Percentiles rank a stretch among this genome's conserved stretches.
phyloP scores from a whole-genome alignment of 345 rosid genomes.

The Garcia nutans region DNA sequence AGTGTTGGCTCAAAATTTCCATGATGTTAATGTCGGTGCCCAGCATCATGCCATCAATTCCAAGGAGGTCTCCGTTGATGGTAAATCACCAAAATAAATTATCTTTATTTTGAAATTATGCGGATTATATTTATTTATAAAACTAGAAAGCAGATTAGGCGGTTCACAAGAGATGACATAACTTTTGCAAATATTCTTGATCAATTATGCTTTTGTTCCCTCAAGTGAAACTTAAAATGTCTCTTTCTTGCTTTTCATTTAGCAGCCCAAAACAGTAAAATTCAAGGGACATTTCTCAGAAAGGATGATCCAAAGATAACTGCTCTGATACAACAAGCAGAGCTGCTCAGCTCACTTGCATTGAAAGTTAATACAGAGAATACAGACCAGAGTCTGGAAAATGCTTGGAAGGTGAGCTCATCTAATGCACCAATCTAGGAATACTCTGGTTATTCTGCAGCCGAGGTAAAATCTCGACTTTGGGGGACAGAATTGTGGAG shows the following conservation, averaged over 20 bases:
- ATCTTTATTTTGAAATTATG: background rate
- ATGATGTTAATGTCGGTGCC: slow-evolving; percentile 21
- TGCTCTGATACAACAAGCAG: slow-evolving; percentile 87
- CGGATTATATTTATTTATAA: background rate
- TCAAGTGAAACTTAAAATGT: background rate
- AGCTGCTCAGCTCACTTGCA: slow-evolving; percentile 80
- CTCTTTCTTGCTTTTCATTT: slow-evolving; percentile 19
- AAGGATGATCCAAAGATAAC: slow-evolving; percentile 83
- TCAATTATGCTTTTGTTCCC: slow-evolving; percentile 7
- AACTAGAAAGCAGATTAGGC: slow-evolving; percentile 18
- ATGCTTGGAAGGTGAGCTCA: slow-evolving; percentile 85
- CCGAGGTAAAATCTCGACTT: background rate
- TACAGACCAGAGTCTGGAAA: slow-evolving; percentile 83
- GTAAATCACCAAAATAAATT: slow-evolving; percentile 29
- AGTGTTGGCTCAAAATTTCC: slow-evolving; percentile 52
- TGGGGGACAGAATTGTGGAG: background rate
- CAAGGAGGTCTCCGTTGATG: slow-evolving; percentile 43
- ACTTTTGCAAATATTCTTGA: background rate
- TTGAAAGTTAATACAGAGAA: slow-evolving; percentile 66
- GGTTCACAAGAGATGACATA: slow-evolving; percentile 4
- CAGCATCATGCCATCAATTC: slow-evolving; percentile 33
- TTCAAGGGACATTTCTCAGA: slow-evolving; percentile 55
- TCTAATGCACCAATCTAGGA: background rate
- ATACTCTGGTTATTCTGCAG: background rate
- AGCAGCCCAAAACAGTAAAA: slow-evolving; percentile 49